Percentiles rank a stretch among this genome's conserved stretches.
Evolutionary conservation across 345 rosid species (phyloP).

Genomic region (Orychophragmus violaceus): DNA sequence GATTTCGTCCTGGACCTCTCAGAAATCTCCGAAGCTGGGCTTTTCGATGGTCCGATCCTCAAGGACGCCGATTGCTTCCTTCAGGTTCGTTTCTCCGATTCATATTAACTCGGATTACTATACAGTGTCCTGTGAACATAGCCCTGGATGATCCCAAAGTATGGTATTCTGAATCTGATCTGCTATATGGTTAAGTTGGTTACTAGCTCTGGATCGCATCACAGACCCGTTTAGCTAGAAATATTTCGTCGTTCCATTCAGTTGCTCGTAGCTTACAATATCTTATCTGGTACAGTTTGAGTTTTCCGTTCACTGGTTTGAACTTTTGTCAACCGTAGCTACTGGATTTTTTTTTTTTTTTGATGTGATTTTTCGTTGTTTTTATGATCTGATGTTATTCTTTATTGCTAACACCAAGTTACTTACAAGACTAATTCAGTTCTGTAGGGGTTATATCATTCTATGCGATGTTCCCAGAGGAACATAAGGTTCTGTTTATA

Average conservation of each 20-base stretch:
- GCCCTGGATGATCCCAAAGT: background rate
- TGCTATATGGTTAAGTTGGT: conserved; percentile 1
- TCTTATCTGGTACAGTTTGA: no score
- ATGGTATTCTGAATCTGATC: conserved; percentile 8
- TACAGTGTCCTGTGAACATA: background rate
- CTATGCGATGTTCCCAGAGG: background rate
- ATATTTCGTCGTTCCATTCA: no score
- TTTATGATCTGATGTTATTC: background rate
- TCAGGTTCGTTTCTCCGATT: conserved; percentile 49
- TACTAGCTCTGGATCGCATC: background rate
- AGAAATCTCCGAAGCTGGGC: conserved; percentile 64
- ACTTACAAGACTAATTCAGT: background rate
- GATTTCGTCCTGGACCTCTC: conserved; percentile 75
- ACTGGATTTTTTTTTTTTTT: no score
- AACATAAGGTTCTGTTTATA: background rate
- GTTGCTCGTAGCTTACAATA: no score
- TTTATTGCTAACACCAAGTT: background rate
- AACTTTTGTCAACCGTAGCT: no score
- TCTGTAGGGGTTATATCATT: background rate
- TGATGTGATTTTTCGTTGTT: background rate
- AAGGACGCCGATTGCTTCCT: conserved; percentile 68
- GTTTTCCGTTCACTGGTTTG: no score
- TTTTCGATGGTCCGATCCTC: conserved; percentile 66
- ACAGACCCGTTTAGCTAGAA: no score
- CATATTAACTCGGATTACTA: background rate